Evolutionary conservation across 495 filamentous ascomycete species (phyloP).

Genomic region (Darksidea phi): DNA sequence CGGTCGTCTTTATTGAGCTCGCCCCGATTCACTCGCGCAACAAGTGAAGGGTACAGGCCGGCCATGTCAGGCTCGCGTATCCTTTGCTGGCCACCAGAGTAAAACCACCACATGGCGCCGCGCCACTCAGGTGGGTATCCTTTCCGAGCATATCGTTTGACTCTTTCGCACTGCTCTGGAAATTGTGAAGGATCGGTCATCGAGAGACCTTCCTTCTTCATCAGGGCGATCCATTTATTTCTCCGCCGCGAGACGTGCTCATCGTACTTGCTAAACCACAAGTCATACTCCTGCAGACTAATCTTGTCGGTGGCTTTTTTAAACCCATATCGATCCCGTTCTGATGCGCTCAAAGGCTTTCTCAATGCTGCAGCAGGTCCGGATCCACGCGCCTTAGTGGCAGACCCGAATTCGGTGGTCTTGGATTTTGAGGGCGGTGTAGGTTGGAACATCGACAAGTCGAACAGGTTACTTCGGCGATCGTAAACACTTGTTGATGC

Average conservation of each 20-base stretch:
- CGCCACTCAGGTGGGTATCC: slow-evolving; percentile 93
- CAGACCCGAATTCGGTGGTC: slow-evolving; percentile 5
- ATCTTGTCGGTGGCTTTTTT: slow-evolving; percentile 82
- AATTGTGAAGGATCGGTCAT: slow-evolving; percentile 72
- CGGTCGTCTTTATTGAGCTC: slow-evolving; percentile 67
- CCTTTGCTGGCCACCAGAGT: slow-evolving; percentile 75
- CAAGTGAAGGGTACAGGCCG: slow-evolving; percentile 69
- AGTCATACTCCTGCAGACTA: slow-evolving; percentile 71
- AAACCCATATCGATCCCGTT: slow-evolving; percentile 87
- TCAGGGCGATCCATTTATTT: slow-evolving; percentile 76
- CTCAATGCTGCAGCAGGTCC: background rate
- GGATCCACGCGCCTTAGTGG: slow-evolving; percentile 1
- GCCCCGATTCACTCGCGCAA: slow-evolving; percentile 61
- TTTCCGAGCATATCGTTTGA: slow-evolving; percentile 88
- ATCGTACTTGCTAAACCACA: slow-evolving; percentile 72
- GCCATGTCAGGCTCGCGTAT: slow-evolving; percentile 60
- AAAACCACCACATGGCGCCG: slow-evolving; percentile 95
- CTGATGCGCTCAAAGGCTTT: background rate
- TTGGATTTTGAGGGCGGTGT: slow-evolving; percentile 4
- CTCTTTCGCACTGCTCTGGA: slow-evolving; percentile 73
- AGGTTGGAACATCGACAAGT: slow-evolving; percentile 5
- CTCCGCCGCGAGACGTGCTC: slow-evolving; percentile 66
- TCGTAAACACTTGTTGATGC: slow-evolving; percentile 42
- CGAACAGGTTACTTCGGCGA: slow-evolving; percentile 44
- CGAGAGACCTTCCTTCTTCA: slow-evolving; percentile 73